A percentile compares a stretch with the other conserved stretches of the same genome.
Evolutionary conservation across 75 land plant species (phyloP).

Genomic region (Selaginella moellendorffii): DNA sequence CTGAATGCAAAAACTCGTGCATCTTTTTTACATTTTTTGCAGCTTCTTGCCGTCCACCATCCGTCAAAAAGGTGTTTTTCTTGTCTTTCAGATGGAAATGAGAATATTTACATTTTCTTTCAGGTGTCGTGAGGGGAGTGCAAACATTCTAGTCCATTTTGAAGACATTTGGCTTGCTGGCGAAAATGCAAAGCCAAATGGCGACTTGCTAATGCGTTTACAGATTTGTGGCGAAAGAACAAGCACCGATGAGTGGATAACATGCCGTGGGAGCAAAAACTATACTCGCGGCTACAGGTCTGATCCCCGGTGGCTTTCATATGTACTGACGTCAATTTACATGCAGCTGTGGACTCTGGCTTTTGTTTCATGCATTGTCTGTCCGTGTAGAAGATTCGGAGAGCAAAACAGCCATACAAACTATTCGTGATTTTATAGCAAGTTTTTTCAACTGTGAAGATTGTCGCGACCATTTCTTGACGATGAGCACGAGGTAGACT

Average conservation of each 20-base stretch:
- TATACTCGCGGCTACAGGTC: slow-evolving; percentile 86
- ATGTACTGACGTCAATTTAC: neutral
- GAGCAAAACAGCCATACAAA: slow-evolving; percentile 41
- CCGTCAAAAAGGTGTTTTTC: slow-evolving; percentile 65
- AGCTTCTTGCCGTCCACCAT: slow-evolving; percentile 73
- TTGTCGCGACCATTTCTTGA: slow-evolving; percentile 66
- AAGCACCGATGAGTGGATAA: neutral
- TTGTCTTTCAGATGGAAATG: neutral
- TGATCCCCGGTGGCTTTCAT: neutral
- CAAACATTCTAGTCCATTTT: slow-evolving; percentile 52
- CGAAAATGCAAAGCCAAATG: slow-evolving; percentile 15
- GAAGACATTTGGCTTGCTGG: slow-evolving; percentile 47
- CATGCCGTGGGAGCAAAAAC: slow-evolving; percentile 85
- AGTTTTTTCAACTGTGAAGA: slow-evolving; percentile 86
- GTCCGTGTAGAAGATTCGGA: slow-evolving; percentile 82
- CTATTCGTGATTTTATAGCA: slow-evolving; percentile 65
- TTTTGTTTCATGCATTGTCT: slow-evolving; percentile 72
- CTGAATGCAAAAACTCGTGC: slow-evolving; percentile 49
- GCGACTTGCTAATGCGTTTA: slow-evolving; percentile 18
- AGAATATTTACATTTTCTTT: neutral
- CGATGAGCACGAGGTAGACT: slow-evolving; percentile 75
- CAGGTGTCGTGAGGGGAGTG: slow-evolving; percentile 84
- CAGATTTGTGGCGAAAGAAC: slow-evolving; percentile 56
- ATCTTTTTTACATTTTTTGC: slow-evolving; percentile 61
- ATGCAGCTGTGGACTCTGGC: slow-evolving; percentile 86